Evolutionary conservation across 441 rosid genomes (phyloP), one percentile per base, ranked within the genome.

Genomic region (Pelargonium australe): DNA sequence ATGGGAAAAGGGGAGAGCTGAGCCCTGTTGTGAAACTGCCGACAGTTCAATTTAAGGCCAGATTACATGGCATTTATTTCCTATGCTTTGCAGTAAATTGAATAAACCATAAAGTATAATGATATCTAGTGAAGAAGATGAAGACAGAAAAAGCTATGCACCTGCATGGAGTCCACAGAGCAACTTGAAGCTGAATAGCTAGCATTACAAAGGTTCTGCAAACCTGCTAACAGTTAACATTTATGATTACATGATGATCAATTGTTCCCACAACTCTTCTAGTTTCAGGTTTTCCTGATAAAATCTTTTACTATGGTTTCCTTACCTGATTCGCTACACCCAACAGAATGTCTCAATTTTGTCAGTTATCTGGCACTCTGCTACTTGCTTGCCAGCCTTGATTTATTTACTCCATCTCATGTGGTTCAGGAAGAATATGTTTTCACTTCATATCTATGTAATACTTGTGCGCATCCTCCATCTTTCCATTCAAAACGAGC

Each of bases 371-470:
- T 75, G 75, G 70, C 58, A 47, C 40, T 80, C 86, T n/a, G 85
- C 85, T 73, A 73, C 70, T 73, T 83, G 81, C 80, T 85, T 90
- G 69, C 85, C 83, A 65, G 85, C 80, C 63, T 70, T 81, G 87
- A 73, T 92, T 86, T 89, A 87, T 77, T 72, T 79, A 83, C 72
- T 89, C 96, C 65, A 80, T 88, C 67, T 70, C 86, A 57, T 14
- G 63, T 19, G 85, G 91, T 71, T 89, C 95, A 0, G 95, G 89
- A 53, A 82, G 77, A 55, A 87, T 70, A 40, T 85, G 86, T 44
- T 81, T 90, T 60, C 75, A 87, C 80, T 87, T 89, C 99, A 92
- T 95, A 79, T 90, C 95, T 71, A 64, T 66, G 77, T 85, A 90
- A 81, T 81, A 92, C 73, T 79, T 74, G 77, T 83, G 69, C 7